These are phyloP conservation scores for Blastocystis hominis DNA, from an alignment of 352 stramenopile genomes.

Conservation along the genomic window DNA sequence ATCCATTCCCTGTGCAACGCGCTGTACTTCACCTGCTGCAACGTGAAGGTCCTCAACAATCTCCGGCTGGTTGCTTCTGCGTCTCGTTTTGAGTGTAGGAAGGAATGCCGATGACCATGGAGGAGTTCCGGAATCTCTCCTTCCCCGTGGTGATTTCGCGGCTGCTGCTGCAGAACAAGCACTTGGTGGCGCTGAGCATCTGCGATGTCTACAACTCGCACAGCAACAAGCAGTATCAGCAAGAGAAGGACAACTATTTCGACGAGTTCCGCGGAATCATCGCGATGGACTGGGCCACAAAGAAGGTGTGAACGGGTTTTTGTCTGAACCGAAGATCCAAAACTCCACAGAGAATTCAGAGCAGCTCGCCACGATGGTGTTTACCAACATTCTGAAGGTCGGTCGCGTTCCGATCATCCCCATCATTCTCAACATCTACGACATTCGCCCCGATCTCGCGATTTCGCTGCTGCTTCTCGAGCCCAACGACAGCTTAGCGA, in stretches of 20 bases:
- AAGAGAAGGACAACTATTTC: slow-evolving; percentile 21
- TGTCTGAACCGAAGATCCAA: not conserved
- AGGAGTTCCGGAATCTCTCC: not conserved
- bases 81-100: not conserved
- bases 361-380: slow-evolving; percentile 12
- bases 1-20: slow-evolving; percentile 23
- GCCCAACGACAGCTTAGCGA: not conserved
- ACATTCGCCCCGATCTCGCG: slow-evolving; percentile 24
- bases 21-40: slow-evolving; percentile 43
- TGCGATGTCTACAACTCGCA: slow-evolving; percentile 41
- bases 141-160: slow-evolving; percentile 12
- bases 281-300: slow-evolving; percentile 39
- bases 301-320: not conserved
- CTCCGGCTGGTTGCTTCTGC: not conserved
- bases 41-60: slow-evolving; percentile 46
- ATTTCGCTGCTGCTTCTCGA: slow-evolving; percentile 24
- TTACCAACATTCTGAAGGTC: slow-evolving; percentile 33
- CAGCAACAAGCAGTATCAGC: slow-evolving; percentile 7
- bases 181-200: slow-evolving; percentile 1
- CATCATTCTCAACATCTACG: slow-evolving; percentile 56
- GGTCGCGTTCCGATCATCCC: slow-evolving; percentile 36
- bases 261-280: slow-evolving; percentile 30
- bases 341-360: not conserved
- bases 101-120: not conserved
- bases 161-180: slow-evolving; percentile 27